Percentiles rank a stretch among this genome's conserved stretches.
phyloP scores from a whole-genome alignment of 2,329 filamentous ascomycete species.

The Arthrocladium fulminans region DNA sequence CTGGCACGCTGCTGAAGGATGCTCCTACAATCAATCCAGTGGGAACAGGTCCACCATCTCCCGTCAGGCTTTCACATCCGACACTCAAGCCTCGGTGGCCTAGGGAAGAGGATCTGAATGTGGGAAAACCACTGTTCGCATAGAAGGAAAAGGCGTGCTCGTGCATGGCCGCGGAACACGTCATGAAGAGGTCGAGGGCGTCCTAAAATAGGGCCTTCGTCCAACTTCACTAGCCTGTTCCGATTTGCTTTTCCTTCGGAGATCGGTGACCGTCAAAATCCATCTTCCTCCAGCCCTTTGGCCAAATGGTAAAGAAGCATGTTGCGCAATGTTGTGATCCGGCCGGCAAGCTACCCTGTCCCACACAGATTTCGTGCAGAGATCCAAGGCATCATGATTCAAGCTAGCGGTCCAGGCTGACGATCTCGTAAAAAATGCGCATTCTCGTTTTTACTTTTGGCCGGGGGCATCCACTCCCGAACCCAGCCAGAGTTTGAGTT shows the following conservation, averaged over 20 bases:
- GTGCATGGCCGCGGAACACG: too few species aligned
- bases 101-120: background rate
- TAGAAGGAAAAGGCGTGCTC: background rate
- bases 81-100: background rate
- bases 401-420: too few species aligned
- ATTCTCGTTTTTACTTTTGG: too few species aligned
- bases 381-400: too few species aligned
- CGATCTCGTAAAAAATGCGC: too few species aligned
- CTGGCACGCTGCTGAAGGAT: background rate
- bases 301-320: background rate
- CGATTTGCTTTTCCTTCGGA: conserved; percentile 3
- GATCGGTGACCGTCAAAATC: conserved; percentile 1
- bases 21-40: too few species aligned
- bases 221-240: background rate
- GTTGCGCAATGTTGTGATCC: too few species aligned
- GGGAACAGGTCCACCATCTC: too few species aligned
- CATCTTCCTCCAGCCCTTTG: background rate
- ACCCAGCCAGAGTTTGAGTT: too few species aligned
- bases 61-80: background rate
- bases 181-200: background rate
- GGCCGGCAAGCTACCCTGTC: too few species aligned
- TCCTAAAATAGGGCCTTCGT: conserved; percentile 3
- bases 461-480: too few species aligned
- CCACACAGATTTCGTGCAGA: too few species aligned
- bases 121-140: background rate